Conservation (phyloP, 352 stramenopile genomes). For the Pythium phragmiticola region DNA sequence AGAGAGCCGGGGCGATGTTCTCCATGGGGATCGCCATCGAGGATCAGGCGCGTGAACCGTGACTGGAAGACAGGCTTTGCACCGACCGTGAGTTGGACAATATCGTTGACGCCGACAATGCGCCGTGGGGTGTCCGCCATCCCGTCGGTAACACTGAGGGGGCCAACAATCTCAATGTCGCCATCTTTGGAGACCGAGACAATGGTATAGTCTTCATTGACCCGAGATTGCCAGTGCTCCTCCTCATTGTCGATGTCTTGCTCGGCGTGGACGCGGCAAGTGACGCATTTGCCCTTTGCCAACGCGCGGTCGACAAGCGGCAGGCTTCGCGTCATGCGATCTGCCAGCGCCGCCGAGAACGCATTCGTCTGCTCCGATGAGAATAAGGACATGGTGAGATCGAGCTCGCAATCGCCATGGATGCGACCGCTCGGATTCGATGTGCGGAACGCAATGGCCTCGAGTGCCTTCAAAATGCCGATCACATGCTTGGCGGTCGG, state of each 20-base stretch:
- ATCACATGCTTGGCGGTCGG: background rate
- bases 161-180: background rate
- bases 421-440: background rate
- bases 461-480: constrained; percentile 9
- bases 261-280: background rate
- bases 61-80: background rate
- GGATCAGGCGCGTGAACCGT: constrained; percentile 11
- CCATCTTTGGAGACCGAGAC: background rate
- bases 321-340: background rate
- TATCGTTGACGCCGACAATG: background rate
- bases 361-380: background rate
- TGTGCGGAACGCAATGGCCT: constrained; percentile 14
- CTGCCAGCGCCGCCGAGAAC: background rate
- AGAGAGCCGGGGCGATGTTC: background rate
- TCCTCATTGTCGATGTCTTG: background rate
- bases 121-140: background rate
- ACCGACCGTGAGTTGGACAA: constrained; percentile 6
- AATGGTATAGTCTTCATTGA: background rate
- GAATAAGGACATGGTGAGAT: constrained; percentile 5
- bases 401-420: constrained; percentile 10
- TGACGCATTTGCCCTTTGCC: background rate
- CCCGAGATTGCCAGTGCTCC: background rate
- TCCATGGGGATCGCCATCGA: constrained; percentile 9
- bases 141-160: background rate
- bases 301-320: constrained; percentile 2